phyloP scores from a whole-genome alignment of 345 rosid species.

The Xanthoceras sorbifolium region DNA sequence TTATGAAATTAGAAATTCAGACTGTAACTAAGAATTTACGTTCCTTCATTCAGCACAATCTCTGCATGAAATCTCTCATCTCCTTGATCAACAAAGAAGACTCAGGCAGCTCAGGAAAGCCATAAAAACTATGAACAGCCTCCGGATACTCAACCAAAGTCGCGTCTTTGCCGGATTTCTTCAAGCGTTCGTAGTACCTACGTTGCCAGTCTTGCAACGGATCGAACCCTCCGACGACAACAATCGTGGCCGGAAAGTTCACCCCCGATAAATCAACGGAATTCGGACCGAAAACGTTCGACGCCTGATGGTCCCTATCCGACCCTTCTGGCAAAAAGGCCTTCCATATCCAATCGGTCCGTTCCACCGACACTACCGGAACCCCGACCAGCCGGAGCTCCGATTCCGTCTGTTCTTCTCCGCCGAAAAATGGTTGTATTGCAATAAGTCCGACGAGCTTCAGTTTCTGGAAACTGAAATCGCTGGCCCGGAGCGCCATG shows the following conservation, averaged over 20 bases:
- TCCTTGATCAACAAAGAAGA: constrained; percentile 25
- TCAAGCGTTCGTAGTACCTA: constrained; percentile 32
- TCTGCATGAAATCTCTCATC: constrained; percentile 22
- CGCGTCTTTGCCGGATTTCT: constrained; percentile 29
- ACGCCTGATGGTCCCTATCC: constrained; percentile 12
- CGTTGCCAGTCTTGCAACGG: constrained; percentile 40
- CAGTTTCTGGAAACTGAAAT: not conserved
- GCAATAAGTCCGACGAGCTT: constrained; percentile 28
- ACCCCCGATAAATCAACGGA: constrained; percentile 3
- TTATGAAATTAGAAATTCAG: too few species aligned
- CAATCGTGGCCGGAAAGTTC: constrained; percentile 16
- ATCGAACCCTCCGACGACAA: constrained; percentile 25
- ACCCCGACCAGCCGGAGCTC: constrained; percentile 11
- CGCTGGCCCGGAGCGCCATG: constrained; percentile 20
- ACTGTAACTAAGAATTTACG: too few species aligned
- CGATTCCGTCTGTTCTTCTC: constrained; percentile 34
- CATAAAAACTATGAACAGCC: constrained; percentile 24
- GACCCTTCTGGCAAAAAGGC: constrained; percentile 24
- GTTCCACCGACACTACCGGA: constrained; percentile 8
- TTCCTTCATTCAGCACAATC: too few species aligned
- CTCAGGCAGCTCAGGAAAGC: constrained; percentile 30
- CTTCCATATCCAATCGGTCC: constrained; percentile 19
- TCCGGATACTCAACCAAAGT: constrained; percentile 14
- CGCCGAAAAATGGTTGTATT: constrained; percentile 37
- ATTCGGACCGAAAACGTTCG: constrained; percentile 6